phyloP scores from a whole-genome alignment of 106 monocot genomes.

The Dendrobium catenatum region DNA sequence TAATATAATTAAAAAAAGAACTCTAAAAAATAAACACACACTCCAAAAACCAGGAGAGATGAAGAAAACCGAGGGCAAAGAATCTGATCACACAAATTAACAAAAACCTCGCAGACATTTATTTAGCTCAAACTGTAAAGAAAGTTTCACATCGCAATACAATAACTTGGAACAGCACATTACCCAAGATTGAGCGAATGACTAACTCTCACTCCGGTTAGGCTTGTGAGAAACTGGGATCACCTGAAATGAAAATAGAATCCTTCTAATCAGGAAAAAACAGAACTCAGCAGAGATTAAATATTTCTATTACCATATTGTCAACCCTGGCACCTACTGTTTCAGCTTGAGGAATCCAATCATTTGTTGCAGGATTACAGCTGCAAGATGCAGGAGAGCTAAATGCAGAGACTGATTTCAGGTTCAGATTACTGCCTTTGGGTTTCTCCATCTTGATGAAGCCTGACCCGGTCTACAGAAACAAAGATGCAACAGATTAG shows the following conservation, averaged over 20 bases:
- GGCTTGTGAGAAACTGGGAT: constrained; percentile 60
- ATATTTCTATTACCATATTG: background rate
- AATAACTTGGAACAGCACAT: too few relatives aligned
- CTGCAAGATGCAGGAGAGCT: constrained; percentile 16
- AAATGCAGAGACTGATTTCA: constrained; percentile 9
- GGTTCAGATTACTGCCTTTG: constrained; percentile 12
- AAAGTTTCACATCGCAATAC: too few relatives aligned
- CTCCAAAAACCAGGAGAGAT: too few relatives aligned
- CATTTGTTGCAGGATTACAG: constrained; percentile 80
- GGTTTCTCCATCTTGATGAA: constrained; percentile 64
- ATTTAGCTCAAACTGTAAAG: too few relatives aligned
- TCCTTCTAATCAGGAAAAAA: background rate
- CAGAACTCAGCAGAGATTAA: background rate
- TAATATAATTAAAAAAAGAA: too few relatives aligned
- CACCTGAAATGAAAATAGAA: constrained; percentile 31
- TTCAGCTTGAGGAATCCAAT: constrained; percentile 72
- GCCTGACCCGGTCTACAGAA: constrained; percentile 64
- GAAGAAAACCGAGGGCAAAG: too few relatives aligned
- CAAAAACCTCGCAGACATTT: too few relatives aligned
- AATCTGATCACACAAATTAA: too few relatives aligned
- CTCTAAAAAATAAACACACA: too few relatives aligned
- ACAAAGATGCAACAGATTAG: background rate
- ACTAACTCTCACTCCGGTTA: constrained; percentile 55
- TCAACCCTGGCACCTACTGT: constrained; percentile 13
- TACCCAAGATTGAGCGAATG: background rate